phyloP scores from a whole-genome alignment of 345 rosid genomes.

The Gossypium stocksii region DNA sequence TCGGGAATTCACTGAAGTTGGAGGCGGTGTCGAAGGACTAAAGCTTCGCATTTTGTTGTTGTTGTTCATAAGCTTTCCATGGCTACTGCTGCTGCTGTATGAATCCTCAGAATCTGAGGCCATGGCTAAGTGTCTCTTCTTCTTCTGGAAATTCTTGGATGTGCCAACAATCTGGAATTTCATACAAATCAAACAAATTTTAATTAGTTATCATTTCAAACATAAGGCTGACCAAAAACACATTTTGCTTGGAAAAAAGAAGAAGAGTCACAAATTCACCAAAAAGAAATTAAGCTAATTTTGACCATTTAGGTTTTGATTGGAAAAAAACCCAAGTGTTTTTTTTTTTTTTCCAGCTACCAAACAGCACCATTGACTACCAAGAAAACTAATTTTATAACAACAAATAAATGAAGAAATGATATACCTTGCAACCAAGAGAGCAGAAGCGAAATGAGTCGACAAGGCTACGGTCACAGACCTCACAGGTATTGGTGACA shows the following conservation, averaged over 20 bases:
- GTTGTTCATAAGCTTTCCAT: constrained; percentile 36
- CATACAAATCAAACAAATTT: background rate
- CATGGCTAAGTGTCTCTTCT: constrained; percentile 38
- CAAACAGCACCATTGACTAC: constrained; percentile 9
- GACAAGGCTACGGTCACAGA: constrained; percentile 88
- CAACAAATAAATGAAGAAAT: too few species aligned
- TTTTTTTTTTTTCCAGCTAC: constrained; percentile 14
- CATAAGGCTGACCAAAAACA: background rate
- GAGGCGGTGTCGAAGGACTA: constrained; percentile 78
- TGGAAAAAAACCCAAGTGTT: background rate
- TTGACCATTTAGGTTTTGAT: constrained; percentile 4
- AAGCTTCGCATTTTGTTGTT: constrained; percentile 47
- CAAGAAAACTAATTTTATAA: background rate
- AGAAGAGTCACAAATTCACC: background rate
- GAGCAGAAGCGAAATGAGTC: constrained; percentile 97
- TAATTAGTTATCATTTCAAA: background rate
- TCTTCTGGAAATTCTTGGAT: constrained; percentile 48
- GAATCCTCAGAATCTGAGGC: constrained; percentile 78
- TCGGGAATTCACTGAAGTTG: constrained; percentile 45
- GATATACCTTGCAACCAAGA: constrained; percentile 83
- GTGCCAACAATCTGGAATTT: constrained; percentile 57
- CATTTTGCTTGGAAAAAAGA: too few species aligned
- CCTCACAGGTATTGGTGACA: constrained; percentile 86
- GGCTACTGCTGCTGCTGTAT: constrained; percentile 56
- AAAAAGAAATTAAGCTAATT: background rate